phyloP scores from a whole-genome alignment of 345 rosid species.

The Citrus medica region DNA sequence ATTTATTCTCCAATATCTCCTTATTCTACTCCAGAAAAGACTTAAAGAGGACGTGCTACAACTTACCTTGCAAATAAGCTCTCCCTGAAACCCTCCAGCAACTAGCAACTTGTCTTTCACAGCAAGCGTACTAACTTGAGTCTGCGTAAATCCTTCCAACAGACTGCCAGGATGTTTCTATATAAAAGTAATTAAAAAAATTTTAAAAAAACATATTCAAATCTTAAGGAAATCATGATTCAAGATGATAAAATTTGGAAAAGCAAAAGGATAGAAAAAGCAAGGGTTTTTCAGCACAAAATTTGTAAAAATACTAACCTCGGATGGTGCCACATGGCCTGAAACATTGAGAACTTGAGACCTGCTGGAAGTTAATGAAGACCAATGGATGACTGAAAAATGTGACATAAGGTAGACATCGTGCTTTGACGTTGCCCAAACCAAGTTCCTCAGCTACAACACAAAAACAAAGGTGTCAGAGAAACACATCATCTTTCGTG shows the following conservation, averaged over 20 bases:
- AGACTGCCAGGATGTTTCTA: slow-evolving; percentile 77
- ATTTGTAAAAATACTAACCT: slow-evolving; percentile 36
- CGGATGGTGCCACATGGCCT: slow-evolving; percentile 71
- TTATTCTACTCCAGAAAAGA: neutral
- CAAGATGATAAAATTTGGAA: neutral
- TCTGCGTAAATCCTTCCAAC: slow-evolving; percentile 71
- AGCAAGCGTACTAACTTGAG: slow-evolving; percentile 81
- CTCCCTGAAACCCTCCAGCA: slow-evolving; percentile 89
- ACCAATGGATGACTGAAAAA: slow-evolving; percentile 67
- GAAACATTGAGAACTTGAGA: slow-evolving; percentile 63
- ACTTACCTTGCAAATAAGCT: slow-evolving; percentile 72
- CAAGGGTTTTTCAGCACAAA: neutral
- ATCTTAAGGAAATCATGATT: slow-evolving; percentile 13
- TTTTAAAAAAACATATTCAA: neutral
- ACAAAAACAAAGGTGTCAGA: slow-evolving; percentile 12
- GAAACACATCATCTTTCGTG: neutral
- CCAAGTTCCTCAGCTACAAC: slow-evolving; percentile 76
- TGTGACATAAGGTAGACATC: slow-evolving; percentile 72
- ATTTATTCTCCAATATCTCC: neutral
- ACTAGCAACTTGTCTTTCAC: slow-evolving; percentile 66
- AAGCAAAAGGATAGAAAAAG: neutral
- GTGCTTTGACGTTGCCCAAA: slow-evolving; percentile 78
- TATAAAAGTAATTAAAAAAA: neutral
- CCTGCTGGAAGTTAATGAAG: slow-evolving; percentile 45
- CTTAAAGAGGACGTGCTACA: neutral